These are phyloP conservation scores for Vachellia collinsii DNA, from an alignment of 306 rosid species.

Conservation along the genomic window DNA sequence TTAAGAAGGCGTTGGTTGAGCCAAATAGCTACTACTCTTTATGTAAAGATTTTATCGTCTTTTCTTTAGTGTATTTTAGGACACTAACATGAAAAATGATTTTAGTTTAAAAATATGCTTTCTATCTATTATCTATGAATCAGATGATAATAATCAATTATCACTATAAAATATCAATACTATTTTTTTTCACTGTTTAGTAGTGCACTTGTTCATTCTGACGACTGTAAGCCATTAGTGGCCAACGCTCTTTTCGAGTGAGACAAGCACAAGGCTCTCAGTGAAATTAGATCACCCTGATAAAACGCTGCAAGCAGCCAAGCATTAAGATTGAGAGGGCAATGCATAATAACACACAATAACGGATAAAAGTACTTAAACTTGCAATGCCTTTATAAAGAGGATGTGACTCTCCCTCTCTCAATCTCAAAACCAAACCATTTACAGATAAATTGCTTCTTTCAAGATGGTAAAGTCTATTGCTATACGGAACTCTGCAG, in stretches of 20 bases:
- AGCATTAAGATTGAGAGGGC: background rate
- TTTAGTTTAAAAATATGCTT: background rate
- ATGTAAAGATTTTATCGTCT: background rate
- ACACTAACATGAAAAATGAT: background rate
- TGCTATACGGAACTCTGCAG: background rate
- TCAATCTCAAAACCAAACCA: too few relatives aligned
- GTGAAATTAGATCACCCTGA: too few relatives aligned
- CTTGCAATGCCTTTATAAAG: constrained; percentile 3
- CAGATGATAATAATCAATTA: too few relatives aligned
- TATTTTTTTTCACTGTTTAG: too few relatives aligned
- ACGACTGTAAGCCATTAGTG: too few relatives aligned
- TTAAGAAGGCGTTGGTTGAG: too few relatives aligned
- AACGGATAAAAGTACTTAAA: background rate
- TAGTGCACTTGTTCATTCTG: too few relatives aligned
- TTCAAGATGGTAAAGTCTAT: background rate
- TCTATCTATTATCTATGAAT: too few relatives aligned
- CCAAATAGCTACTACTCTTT: too few relatives aligned
- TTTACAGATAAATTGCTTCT: background rate
- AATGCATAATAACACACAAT: background rate
- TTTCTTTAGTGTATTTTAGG: background rate
- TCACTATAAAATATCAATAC: background rate
- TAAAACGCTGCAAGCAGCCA: background rate
- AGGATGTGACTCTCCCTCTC: background rate
- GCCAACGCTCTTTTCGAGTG: too few relatives aligned
- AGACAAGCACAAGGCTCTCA: too few relatives aligned